A percentile compares a stretch with the other conserved stretches of the same genome.
phyloP scores from a whole-genome alignment of 352 stramenopile species.

The Pythium rishiriense region DNA sequence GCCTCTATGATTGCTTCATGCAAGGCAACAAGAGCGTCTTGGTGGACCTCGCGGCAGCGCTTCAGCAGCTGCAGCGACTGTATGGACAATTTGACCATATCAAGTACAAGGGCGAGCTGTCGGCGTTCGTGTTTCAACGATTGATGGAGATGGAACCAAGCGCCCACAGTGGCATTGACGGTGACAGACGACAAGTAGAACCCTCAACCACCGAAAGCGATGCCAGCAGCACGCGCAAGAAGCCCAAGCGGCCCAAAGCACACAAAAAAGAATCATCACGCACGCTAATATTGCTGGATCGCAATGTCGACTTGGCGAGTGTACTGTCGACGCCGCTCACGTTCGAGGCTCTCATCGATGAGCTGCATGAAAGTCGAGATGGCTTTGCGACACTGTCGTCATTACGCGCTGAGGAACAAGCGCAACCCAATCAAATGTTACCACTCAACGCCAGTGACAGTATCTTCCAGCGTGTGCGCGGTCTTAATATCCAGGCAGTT shows the following conservation, averaged over 20 bases:
- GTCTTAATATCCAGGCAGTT: conserved; percentile 64
- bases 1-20: conserved; percentile 54
- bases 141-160: conserved; percentile 42
- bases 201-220: neutral
- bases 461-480: conserved; percentile 60
- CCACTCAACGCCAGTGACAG: conserved; percentile 59
- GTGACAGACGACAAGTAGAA: neutral
- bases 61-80: conserved; percentile 54
- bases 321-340: conserved; percentile 69
- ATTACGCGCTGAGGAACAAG: neutral
- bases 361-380: conserved; percentile 62
- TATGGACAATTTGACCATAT: conserved; percentile 66
- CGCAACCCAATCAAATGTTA: neutral
- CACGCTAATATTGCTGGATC: conserved; percentile 74
- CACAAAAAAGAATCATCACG: conserved; percentile 11
- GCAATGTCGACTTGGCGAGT: conserved; percentile 66
- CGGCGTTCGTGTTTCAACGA: conserved; percentile 65
- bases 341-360: conserved; percentile 68
- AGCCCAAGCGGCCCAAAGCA: neutral
- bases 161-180: no score
- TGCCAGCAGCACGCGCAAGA: neutral
- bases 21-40: conserved; percentile 48
- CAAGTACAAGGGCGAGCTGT: conserved; percentile 79
- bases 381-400: conserved; percentile 42
- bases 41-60: conserved; percentile 45